Evolutionary conservation across 257 asterid genomes (phyloP).

Genomic region (Marsdenia floribunda): DNA sequence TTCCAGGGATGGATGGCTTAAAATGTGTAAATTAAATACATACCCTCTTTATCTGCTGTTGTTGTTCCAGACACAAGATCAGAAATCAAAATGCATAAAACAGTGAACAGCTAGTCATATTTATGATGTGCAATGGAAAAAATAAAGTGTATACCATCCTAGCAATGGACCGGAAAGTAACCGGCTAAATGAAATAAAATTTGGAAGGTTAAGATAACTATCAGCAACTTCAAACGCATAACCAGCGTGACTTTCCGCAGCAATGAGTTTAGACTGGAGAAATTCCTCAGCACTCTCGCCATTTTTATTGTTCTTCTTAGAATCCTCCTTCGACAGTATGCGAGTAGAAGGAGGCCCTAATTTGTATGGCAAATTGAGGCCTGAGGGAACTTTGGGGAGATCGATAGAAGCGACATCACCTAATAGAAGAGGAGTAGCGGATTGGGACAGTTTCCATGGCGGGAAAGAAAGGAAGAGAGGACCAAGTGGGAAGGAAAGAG

Average conservation of each 20-base stretch:
- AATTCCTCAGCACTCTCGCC: slow-evolving; percentile 15
- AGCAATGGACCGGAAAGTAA: slow-evolving; percentile 86
- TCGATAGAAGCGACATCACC: slow-evolving; percentile 50
- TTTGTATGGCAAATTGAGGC: slow-evolving; percentile 25
- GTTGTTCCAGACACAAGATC: background rate
- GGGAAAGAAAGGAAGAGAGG: slow-evolving; percentile 75
- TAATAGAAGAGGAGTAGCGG: slow-evolving; percentile 74
- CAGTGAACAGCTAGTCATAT: background rate
- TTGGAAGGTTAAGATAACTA: slow-evolving; percentile 68
- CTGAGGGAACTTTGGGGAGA: slow-evolving; percentile 7
- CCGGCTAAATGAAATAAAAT: slow-evolving; percentile 68
- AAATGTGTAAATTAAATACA: background rate
- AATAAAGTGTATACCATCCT: slow-evolving; percentile 53
- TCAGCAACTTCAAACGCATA: slow-evolving; percentile 28
- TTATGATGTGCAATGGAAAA: background rate
- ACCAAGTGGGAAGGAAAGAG: slow-evolving; percentile 31
- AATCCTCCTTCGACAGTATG: slow-evolving; percentile 14
- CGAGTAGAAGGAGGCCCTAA: slow-evolving; percentile 20
- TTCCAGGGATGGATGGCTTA: background rate
- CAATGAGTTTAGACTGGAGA: slow-evolving; percentile 24
- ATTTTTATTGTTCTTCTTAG: background rate
- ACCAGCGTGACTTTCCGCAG: slow-evolving; percentile 20
- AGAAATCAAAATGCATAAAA: background rate
- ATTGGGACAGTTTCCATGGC: slow-evolving; percentile 90
- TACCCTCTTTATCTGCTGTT: background rate